phyloP scores from a whole-genome alignment of 768 basidiomycete genomes.

The Boletellus emodensis region DNA sequence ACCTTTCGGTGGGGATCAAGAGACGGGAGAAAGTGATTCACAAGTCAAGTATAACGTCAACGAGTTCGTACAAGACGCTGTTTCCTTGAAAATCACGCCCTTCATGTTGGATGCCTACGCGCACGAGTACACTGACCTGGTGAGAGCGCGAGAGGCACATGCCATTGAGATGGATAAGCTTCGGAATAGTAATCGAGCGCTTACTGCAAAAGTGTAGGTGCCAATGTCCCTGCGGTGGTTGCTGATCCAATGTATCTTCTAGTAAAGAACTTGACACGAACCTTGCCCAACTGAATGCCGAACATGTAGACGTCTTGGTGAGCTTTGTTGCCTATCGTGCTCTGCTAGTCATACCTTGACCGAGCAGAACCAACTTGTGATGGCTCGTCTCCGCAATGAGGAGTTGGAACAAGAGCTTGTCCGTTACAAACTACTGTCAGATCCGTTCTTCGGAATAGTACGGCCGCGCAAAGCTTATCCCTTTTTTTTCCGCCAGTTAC shows the following conservation, averaged over 20 bases:
- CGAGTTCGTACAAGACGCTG: constrained; percentile 84
- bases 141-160: constrained; percentile 77
- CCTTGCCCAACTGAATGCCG: constrained; percentile 73
- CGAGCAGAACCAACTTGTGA: constrained; percentile 85
- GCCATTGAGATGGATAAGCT: constrained; percentile 80
- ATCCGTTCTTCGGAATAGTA: neutral
- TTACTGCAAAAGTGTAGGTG: constrained; percentile 77
- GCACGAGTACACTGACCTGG: constrained; percentile 81
- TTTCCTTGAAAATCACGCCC: constrained; percentile 82
- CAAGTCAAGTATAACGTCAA: constrained; percentile 58
- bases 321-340: constrained; percentile 12
- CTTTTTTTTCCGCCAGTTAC: constrained; percentile 32
- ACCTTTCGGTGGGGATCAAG: constrained; percentile 26
- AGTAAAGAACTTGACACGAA: constrained; percentile 80
- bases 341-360: constrained; percentile 22
- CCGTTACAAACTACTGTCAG: constrained; percentile 83
- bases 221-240: neutral
- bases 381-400: constrained; percentile 82
- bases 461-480: neutral
- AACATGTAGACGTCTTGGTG: constrained; percentile 77
- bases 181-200: constrained; percentile 69
- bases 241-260: constrained; percentile 9
- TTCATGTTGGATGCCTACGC: constrained; percentile 93
- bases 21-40: constrained; percentile 14
- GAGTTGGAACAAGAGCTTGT: constrained; percentile 94